phyloP scores from a whole-genome alignment of 805 yeast genomes.

The Candida argentea region DNA sequence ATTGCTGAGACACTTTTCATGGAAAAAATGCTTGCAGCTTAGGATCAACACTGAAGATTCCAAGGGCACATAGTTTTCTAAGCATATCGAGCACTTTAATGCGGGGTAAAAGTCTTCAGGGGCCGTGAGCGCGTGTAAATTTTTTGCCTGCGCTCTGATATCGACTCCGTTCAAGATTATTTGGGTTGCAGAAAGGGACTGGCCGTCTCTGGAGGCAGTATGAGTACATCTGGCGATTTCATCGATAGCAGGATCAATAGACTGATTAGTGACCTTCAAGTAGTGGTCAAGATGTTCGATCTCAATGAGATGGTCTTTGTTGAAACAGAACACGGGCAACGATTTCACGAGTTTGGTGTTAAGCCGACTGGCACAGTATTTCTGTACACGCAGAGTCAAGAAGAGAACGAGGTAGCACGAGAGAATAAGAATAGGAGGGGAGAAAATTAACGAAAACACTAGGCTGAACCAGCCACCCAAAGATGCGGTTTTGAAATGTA shows the following conservation, averaged over 20 bases:
- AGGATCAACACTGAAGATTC: conserved; percentile 39
- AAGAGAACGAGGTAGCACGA: conserved; percentile 23
- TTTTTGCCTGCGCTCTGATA: conserved; percentile 10
- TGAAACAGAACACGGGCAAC: conserved; percentile 29
- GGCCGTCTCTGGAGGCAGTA: conserved; percentile 2
- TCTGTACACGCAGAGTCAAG: conserved; percentile 17
- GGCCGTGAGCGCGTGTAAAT: conserved; percentile 12
- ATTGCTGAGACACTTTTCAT: conserved; percentile 45
- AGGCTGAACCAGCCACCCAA: conserved; percentile 29
- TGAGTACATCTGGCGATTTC: conserved; percentile 7
- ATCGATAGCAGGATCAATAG: conserved; percentile 2
- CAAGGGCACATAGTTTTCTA: conserved; percentile 41
- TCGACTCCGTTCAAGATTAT: conserved; percentile 11
- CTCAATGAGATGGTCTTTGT: conserved; percentile 24
- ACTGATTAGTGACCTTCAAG: conserved; percentile 6
- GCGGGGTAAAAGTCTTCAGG: conserved; percentile 30
- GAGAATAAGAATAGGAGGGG: conserved; percentile 31
- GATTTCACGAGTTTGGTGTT: conserved; percentile 24
- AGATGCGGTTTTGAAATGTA: conserved; percentile 21
- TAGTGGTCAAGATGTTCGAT: conserved; percentile 17
- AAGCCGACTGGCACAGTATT: conserved; percentile 14
- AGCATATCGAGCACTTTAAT: conserved; percentile 51
- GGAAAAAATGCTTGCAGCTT: conserved; percentile 55
- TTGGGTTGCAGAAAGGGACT: background rate
- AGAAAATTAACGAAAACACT: conserved; percentile 29